Evolutionary conservation across 2,329 filamentous ascomycete species (phyloP).

Genomic region (Hypomyces perniciosus): DNA sequence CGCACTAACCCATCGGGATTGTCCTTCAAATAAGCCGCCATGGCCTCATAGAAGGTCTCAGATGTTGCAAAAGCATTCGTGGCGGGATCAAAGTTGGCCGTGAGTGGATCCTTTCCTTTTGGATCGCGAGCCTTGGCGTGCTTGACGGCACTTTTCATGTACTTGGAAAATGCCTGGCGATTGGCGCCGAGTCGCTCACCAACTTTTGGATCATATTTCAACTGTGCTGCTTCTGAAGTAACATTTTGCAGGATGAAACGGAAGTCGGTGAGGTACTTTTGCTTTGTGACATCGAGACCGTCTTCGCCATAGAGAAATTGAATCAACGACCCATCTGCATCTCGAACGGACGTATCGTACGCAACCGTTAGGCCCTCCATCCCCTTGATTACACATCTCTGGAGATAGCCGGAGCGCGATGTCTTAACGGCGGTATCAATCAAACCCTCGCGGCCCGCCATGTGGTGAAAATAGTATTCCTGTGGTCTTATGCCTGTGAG

Average conservation of each 20-base stretch:
- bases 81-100: slow-evolving; percentile 66
- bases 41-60: slow-evolving; percentile 70
- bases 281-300: slow-evolving; percentile 88
- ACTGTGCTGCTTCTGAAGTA: slow-evolving; percentile 68
- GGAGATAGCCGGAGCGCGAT: slow-evolving; percentile 90
- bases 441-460: slow-evolving; percentile 96
- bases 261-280: slow-evolving; percentile 86
- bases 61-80: slow-evolving; percentile 81
- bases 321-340: slow-evolving; percentile 86
- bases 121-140: slow-evolving; percentile 52
- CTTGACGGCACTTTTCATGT: slow-evolving; percentile 78
- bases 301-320: slow-evolving; percentile 98
- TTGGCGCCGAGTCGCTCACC: slow-evolving; percentile 42
- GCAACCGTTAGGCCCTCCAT: slow-evolving; percentile 92
- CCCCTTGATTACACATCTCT: slow-evolving; percentile 95
- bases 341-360: slow-evolving; percentile 90
- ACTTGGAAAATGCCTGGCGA: slow-evolving; percentile 59
- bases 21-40: slow-evolving; percentile 70
- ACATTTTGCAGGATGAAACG: slow-evolving; percentile 85
- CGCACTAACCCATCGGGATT: slow-evolving; percentile 60
- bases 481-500: slow-evolving; percentile 95
- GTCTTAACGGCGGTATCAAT: slow-evolving; percentile 99
- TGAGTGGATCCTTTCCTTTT: slow-evolving; percentile 67
- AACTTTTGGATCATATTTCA: slow-evolving; percentile 57
- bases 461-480: slow-evolving; percentile 99